Conservation (phyloP, 192 early-diverging fungal species). For the Coemansia sp. region DNA sequence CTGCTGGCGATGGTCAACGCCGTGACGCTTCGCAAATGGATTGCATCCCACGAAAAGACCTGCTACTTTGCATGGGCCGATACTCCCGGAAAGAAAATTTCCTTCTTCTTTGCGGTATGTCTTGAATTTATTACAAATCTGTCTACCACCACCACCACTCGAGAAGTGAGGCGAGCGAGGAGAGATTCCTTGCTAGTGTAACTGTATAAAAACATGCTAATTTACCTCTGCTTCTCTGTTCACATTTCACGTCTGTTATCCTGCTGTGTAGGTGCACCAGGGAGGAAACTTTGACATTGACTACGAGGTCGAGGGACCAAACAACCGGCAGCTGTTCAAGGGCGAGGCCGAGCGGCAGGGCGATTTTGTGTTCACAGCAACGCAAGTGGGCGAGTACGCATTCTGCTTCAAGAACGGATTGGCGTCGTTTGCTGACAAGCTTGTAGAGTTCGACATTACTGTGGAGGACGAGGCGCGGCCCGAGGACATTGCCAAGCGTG, state of each 20-base stretch:
- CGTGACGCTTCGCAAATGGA: conserved; percentile 79
- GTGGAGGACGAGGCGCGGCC: conserved; percentile 84
- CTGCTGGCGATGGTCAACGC: conserved; percentile 51
- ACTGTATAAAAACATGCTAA: not conserved
- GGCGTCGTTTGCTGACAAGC: conserved; percentile 93
- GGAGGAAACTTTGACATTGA: conserved; percentile 98
- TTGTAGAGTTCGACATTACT: conserved; percentile 93
- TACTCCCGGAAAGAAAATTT: conserved; percentile 83
- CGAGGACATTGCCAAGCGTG: conserved; percentile 58
- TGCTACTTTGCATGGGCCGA: conserved; percentile 89
- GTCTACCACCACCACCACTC: not conserved
- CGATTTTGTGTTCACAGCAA: conserved; percentile 91
- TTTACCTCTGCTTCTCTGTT: not conserved
- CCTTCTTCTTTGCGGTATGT: conserved; percentile 97
- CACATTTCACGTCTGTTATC: not conserved
- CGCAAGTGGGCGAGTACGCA: conserved; percentile 84
- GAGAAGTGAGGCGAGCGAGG: not conserved
- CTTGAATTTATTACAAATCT: not conserved
- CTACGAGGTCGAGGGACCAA: conserved; percentile 80
- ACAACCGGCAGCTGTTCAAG: conserved; percentile 63
- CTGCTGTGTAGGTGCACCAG: conserved; percentile 75
- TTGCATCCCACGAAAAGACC: conserved; percentile 85
- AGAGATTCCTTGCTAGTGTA: not conserved
- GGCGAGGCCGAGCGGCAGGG: conserved; percentile 91
- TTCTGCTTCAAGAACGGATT: conserved; percentile 97